Base-by-base conservation (phyloP, 2,329 filamentous ascomycete species). In the Aspergillus alliaceus region DNA sequence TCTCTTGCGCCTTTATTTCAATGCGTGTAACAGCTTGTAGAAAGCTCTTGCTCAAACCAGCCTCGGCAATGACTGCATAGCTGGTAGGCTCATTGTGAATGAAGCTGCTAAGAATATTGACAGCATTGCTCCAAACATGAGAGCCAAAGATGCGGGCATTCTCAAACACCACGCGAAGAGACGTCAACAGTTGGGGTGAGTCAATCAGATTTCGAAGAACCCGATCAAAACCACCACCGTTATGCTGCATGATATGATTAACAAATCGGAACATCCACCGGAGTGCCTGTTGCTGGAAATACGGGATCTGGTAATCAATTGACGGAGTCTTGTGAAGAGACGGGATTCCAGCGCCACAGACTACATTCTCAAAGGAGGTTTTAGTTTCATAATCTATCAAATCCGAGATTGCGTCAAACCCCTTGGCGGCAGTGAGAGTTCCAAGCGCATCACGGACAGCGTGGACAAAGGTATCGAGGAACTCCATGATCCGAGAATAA, bases 1-100 rank as follows among this genome's bases (percentile, higher is more conserved):
- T 67, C 66, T 79, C 70, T 14, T 64, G 64, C 49, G 57, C 65
- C 24, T 76, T 71, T 29, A 80, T 65, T 32, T 71, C 64, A 59
- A 72, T 73, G 35, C 77, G 72, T 50, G 83, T 96, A 53, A 98
- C 84, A 3, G 93, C 87, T 72, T 93, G 88, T 14, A 99, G 81
- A 57, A 97, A 89, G 51, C 87, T 90, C 70, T 89, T 89, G 67
- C 95, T 93, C 65, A 99, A 83, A 22, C 92, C 92, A 51, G 95
- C 93, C 76, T 99, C 95, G 14, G 91, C 91, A 63, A 99, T 95
- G 24, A 96, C 91, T 27, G 91, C 89, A 72, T 96, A 99, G 73
- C 95, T 99, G 0, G 95, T 99, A 0, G 95, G 95, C 69, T 99
- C 95, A 70, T 98, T 97, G 76, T 99, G 96, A 67, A 99, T 96